phyloP scores from a whole-genome alignment of 2,329 filamentous ascomycete species.

The Akanthomyces muscarius region DNA sequence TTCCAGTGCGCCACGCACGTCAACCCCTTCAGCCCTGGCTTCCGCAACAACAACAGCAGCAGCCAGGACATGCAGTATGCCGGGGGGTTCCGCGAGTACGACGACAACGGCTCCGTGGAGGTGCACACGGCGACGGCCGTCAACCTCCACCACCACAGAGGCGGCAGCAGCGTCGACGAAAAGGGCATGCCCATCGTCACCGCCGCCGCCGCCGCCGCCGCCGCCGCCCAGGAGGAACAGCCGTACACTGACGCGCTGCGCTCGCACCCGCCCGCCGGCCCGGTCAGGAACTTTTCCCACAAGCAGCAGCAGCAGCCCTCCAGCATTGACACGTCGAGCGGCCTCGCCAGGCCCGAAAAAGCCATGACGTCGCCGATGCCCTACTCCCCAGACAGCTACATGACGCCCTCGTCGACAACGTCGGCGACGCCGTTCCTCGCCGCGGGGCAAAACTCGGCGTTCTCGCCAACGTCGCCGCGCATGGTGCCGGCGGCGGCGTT shows the following conservation, averaged over 20 bases:
- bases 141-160: background rate
- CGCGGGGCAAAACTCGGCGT: background rate
- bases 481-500: background rate
- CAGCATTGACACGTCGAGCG: background rate
- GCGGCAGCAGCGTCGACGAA: slow-evolving; percentile 13
- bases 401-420: slow-evolving; percentile 8
- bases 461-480: background rate
- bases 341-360: background rate
- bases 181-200: background rate
- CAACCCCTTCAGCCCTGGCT: slow-evolving; percentile 36
- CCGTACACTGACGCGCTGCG: background rate
- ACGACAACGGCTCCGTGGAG: background rate
- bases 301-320: slow-evolving; percentile 6
- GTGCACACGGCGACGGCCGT: background rate
- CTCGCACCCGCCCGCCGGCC: slow-evolving; percentile 10
- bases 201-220: background rate
- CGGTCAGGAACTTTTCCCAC: slow-evolving; percentile 14
- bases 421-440: slow-evolving; percentile 11
- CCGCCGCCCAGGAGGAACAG: background rate
- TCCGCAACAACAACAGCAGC: slow-evolving; percentile 30
- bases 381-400: slow-evolving; percentile 8
- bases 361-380: slow-evolving; percentile 4
- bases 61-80: too few relatives aligned
- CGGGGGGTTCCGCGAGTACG: background rate
- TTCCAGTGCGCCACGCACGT: slow-evolving; percentile 49